Evolutionary conservation across 768 basidiomycete genomes (phyloP).

Genomic region (Lyophyllum atratum): DNA sequence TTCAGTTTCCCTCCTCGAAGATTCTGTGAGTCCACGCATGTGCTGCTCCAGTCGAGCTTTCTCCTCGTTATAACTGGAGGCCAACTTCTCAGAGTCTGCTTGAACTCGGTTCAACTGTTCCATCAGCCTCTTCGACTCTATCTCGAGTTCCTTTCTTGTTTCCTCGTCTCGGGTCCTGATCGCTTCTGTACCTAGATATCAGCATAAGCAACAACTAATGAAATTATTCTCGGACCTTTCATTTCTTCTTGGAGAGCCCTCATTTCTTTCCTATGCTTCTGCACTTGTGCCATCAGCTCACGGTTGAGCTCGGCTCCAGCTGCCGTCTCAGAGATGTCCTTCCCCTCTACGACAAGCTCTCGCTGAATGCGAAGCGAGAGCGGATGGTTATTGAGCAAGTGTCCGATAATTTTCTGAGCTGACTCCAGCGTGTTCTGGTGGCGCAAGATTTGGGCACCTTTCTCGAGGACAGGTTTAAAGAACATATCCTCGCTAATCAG

Average conservation of each 20-base stretch:
- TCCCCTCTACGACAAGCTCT: conserved; percentile 36
- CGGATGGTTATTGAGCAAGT: not conserved
- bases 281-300: not conserved
- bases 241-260: not conserved
- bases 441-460: not conserved
- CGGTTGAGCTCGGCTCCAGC: conserved; percentile 26
- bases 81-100: not conserved
- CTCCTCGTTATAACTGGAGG: not conserved
- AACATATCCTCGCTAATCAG: not conserved
- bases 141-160: not conserved
- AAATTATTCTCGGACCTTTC: not conserved
- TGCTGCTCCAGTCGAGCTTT: not conserved
- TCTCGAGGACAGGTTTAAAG: conserved; percentile 1
- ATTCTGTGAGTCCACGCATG: not conserved
- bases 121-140: not conserved
- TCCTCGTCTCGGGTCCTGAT: not conserved
- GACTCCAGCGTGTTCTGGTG: not conserved
- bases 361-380: not conserved
- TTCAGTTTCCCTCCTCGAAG: not conserved
- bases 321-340: conserved; percentile 37
- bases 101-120: not conserved
- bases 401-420: not conserved
- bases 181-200: not conserved
- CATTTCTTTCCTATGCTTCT: not conserved
- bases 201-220: not conserved